These are phyloP conservation scores for Amaranthus palmeri DNA, from an alignment of 148 eudicot genomes.

Conservation along the genomic window DNA sequence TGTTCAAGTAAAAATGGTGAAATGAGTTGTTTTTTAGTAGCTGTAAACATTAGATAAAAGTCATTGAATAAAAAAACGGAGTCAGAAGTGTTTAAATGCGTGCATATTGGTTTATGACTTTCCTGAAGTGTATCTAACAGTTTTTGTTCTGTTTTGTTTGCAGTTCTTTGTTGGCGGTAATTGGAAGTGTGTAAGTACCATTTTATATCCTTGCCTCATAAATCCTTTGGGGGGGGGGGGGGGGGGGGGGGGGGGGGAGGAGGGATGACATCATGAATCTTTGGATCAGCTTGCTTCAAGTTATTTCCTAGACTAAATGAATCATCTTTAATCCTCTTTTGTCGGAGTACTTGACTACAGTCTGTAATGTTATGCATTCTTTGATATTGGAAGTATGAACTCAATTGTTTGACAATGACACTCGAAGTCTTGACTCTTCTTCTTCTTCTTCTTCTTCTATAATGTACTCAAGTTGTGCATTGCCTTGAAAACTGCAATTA, in stretches of 20 bases:
- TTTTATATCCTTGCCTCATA: slow-evolving; percentile 6
- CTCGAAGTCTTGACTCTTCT: background rate
- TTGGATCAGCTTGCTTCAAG: background rate
- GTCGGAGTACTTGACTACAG: background rate
- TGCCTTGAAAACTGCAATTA: background rate
- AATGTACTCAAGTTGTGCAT: background rate
- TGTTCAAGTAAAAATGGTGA: too few species aligned
- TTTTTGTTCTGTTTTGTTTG: slow-evolving; percentile 29
- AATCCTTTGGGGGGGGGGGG: too few species aligned
- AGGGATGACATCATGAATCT: background rate
- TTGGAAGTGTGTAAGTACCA: slow-evolving; percentile 94
- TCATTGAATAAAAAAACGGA: background rate
- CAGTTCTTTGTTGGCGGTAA: slow-evolving; percentile 99
- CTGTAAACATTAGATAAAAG: background rate
- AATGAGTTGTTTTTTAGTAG: background rate
- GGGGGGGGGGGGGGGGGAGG: too few species aligned
- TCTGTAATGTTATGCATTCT: background rate
- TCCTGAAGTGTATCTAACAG: slow-evolving; percentile 11
- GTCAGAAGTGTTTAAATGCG: background rate
- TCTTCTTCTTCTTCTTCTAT: background rate
- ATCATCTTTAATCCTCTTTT: background rate
- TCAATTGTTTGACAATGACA: background rate
- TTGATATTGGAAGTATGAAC: background rate
- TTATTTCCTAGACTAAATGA: background rate
- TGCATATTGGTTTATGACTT: background rate